phyloP scores from a whole-genome alignment of 2,329 filamentous ascomycete genomes.

The Chaetothyriales sp. region DNA sequence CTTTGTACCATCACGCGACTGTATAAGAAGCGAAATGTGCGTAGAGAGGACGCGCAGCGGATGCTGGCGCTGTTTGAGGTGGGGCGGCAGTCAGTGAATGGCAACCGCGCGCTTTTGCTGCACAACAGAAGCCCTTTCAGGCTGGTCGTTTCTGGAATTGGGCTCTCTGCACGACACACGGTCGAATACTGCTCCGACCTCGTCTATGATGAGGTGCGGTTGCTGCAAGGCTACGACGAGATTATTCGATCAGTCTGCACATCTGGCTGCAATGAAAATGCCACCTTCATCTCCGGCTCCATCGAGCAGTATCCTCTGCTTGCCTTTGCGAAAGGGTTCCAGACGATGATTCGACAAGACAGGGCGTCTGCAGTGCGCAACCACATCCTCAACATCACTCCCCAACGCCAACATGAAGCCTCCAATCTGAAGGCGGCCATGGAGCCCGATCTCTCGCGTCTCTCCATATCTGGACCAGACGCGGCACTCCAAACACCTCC shows the following conservation, averaged over 20 bases:
- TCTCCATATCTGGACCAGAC: background rate
- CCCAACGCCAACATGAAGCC: background rate
- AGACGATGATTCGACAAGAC: slow-evolving; percentile 13
- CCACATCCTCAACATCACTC: slow-evolving; percentile 8
- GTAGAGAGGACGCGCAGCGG: slow-evolving; percentile 50
- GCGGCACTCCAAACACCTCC: slow-evolving; percentile 23
- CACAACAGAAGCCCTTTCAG: slow-evolving; percentile 24
- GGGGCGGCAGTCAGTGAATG: background rate
- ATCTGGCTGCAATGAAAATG: slow-evolving; percentile 27
- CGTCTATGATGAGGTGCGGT: slow-evolving; percentile 31
- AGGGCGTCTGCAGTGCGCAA: slow-evolving; percentile 10
- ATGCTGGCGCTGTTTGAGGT: slow-evolving; percentile 49
- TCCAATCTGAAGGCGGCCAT: slow-evolving; percentile 2
- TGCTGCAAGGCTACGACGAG: slow-evolving; percentile 39
- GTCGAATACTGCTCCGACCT: slow-evolving; percentile 10
- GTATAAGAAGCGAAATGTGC: slow-evolving; percentile 60
- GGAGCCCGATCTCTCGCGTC: background rate
- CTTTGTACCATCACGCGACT: slow-evolving; percentile 50
- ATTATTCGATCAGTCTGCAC: slow-evolving; percentile 30
- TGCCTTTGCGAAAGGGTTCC: slow-evolving; percentile 10
- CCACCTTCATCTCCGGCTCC: slow-evolving; percentile 19
- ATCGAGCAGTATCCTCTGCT: slow-evolving; percentile 26
- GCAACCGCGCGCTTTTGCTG: slow-evolving; percentile 3
- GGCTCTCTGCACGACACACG: slow-evolving; percentile 16
- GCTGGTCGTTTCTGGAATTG: slow-evolving; percentile 29